phyloP scores from a whole-genome alignment of 257 asterid species.

The Cordia subcordata region DNA sequence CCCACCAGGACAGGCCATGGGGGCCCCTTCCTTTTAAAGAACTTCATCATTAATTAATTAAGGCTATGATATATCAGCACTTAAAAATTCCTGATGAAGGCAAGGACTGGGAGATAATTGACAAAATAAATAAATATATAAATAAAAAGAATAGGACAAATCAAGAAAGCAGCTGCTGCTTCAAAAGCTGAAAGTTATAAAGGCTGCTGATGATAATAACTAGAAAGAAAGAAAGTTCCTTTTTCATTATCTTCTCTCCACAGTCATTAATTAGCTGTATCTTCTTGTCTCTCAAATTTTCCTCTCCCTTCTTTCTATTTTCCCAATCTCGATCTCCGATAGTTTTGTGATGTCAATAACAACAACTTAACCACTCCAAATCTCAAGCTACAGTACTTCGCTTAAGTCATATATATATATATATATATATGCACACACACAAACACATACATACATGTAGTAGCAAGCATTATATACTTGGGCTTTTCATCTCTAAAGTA shows the following conservation, averaged over 20 bases:
- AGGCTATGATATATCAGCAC: constrained; percentile 24
- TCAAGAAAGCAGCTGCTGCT: constrained; percentile 17
- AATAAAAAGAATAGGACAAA: neutral
- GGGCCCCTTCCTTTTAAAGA: constrained; percentile 3
- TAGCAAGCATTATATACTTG: no score
- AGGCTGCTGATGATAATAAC: constrained; percentile 55
- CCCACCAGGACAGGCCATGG: no score
- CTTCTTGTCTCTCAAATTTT: constrained; percentile 15
- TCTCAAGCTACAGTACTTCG: no score
- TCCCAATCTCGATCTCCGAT: constrained; percentile 14
- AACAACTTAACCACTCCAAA: no score
- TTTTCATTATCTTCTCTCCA: constrained; percentile 30
- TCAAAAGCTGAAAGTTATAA: constrained; percentile 32
- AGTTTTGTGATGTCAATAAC: no score
- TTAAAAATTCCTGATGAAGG: constrained; percentile 21
- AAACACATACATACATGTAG: no score
- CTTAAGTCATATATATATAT: no score
- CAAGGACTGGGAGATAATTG: constrained; percentile 10
- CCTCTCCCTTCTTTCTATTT: neutral
- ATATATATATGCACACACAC: no score
- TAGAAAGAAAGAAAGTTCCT: constrained; percentile 25
- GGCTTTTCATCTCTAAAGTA: no score
- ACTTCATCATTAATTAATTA: no score
- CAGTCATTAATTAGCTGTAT: constrained; percentile 25
- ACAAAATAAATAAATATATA: constrained; percentile 8